Evolutionary conservation across 129 eudicot genomes (phyloP).

Genomic region (Chrysanthemum makinoi): DNA sequence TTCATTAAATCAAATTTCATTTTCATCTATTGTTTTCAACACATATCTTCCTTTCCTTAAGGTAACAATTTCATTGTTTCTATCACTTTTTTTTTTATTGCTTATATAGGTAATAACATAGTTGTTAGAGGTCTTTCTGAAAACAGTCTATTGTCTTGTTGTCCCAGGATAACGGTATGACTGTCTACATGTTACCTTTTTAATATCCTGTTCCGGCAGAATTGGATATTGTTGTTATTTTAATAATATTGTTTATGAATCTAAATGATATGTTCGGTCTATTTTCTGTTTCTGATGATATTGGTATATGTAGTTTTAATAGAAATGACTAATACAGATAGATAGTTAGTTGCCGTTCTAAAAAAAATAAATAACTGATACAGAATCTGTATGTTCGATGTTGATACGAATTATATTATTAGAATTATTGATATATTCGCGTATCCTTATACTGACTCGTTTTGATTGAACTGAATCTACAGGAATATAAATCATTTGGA

Average conservation of each 20-base stretch:
- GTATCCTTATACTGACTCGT: slow-evolving; percentile 22
- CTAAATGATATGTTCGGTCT: background rate
- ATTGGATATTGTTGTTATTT: too few relatives aligned
- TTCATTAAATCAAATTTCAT: slow-evolving; percentile 20
- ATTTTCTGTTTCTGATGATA: slow-evolving; percentile 2
- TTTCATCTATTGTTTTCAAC: background rate
- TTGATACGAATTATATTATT: slow-evolving; percentile 23
- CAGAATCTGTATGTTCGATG: slow-evolving; percentile 29
- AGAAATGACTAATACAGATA: background rate
- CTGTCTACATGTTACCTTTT: too few relatives aligned
- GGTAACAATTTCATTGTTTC: slow-evolving; percentile 3
- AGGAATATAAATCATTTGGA: slow-evolving; percentile 15
- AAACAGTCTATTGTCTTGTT: too few relatives aligned
- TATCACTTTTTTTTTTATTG: background rate
- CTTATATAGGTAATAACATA: too few relatives aligned
- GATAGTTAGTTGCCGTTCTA: background rate
- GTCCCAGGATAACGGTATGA: too few relatives aligned
- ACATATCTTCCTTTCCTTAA: background rate
- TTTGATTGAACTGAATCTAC: slow-evolving; percentile 32
- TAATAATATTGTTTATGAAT: background rate
- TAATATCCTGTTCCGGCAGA: too few relatives aligned
- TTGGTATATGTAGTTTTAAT: slow-evolving; percentile 11
- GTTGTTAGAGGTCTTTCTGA: too few relatives aligned
- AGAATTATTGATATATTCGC: slow-evolving; percentile 23
- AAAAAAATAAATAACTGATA: background rate